Base-by-base conservation (phyloP, 2,329 filamentous ascomycete genomes). In the Fusarium sp. region DNA sequence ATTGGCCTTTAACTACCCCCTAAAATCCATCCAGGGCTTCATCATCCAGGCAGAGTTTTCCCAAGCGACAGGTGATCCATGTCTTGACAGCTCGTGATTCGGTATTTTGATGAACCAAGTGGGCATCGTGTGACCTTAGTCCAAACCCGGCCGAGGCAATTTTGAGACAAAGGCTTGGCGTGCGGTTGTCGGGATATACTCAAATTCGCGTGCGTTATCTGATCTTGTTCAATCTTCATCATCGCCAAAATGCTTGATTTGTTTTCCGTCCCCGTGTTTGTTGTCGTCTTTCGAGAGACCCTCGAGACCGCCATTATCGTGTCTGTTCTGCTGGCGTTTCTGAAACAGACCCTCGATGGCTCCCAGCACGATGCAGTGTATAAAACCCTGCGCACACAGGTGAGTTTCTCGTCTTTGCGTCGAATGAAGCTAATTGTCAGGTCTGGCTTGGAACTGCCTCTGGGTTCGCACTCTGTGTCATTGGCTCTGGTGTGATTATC, bases 241-340 rank as follows among this genome's bases (percentile, higher is more conserved):
- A 7, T 23, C 34, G 17, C 15, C 43, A 78, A 56, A 63, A 89
- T 87, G 81, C 83, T 85, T 63, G 86, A 91, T 75, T 87, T 94
- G 54, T 94, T 94, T 76, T 87, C 91, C 60, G 88, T 93, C 14
- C 91, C 91, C 70, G 88, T 97, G 48, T 97, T 97, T 82, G 94
- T 97, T 81, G 92, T 97, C 77, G 90, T 92, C 80, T 96, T 97
- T 77, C 89, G 94, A 74, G 94, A 97, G 81, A 88, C 89, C 43
- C 82, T 97, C 52, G 93, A 97, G 82, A 91, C 91, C 1, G 90
- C 87, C 73, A 93, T 97, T 75, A 92, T 97, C 72, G 88, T 96
- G 63, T 96, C 93, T 0, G 91, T 97, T 17, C 83, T 97, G 24
- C 86, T 97, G 28, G 88, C 93, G 17, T 96, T 96, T 77, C 81